Conservation (phyloP, 2,329 filamentous ascomycete species). For the Didymella pinodella region DNA sequence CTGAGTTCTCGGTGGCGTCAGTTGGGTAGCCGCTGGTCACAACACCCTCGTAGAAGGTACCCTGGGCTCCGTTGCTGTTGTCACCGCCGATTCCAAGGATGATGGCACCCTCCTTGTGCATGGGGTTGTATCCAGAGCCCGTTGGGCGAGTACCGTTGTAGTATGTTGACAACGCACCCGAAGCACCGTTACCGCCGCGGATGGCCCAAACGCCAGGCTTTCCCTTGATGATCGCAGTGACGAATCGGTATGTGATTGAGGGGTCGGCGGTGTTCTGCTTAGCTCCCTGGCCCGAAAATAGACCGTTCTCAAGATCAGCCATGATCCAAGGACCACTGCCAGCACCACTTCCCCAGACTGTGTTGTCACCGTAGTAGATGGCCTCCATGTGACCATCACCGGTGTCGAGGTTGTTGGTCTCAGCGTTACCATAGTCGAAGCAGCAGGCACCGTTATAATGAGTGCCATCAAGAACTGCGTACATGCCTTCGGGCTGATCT, state of each 20-base stretch:
- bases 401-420: constrained; percentile 54
- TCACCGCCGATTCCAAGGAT: constrained; percentile 76
- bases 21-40: constrained; percentile 70
- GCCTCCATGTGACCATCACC: constrained; percentile 74
- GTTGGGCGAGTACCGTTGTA: constrained; percentile 65
- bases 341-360: constrained; percentile 63
- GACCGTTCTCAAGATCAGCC: constrained; percentile 72
- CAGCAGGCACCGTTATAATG: constrained; percentile 67
- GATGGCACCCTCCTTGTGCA: constrained; percentile 71
- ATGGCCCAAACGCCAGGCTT: constrained; percentile 65
- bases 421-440: constrained; percentile 56
- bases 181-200: constrained; percentile 64
- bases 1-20: constrained; percentile 64
- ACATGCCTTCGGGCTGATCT: constrained; percentile 67
- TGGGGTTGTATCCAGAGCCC: constrained; percentile 63
- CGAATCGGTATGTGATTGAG: constrained; percentile 63
- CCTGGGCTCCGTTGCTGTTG: constrained; percentile 66
- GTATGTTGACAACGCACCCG: constrained; percentile 65
- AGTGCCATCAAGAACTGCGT: constrained; percentile 66
- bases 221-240: constrained; percentile 67
- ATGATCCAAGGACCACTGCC: constrained; percentile 72
- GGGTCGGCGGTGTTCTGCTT: constrained; percentile 62
- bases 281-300: constrained; percentile 64
- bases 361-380: constrained; percentile 68
- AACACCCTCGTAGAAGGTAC: constrained; percentile 71